Evolutionary conservation across 495 filamentous ascomycete species (phyloP).

Genomic region (Parathielavia appendiculata): DNA sequence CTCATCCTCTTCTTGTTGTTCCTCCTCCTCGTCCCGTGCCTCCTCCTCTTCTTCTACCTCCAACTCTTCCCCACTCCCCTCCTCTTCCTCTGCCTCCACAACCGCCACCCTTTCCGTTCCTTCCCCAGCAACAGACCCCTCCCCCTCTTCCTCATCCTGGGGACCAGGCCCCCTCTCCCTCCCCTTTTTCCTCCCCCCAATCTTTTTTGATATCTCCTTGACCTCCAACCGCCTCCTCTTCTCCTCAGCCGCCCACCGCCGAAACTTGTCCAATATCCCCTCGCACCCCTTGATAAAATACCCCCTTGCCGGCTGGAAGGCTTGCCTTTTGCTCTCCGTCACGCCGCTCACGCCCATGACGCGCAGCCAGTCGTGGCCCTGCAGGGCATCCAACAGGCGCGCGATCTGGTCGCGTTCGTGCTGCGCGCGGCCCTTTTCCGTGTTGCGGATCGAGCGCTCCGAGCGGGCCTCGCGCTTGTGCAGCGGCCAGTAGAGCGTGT

Average conservation of each 20-base stretch:
- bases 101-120: slow-evolving; percentile 53
- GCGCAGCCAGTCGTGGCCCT: slow-evolving; percentile 88
- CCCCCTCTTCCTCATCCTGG: slow-evolving; percentile 59
- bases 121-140: slow-evolving; percentile 74
- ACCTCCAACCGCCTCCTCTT: slow-evolving; percentile 68
- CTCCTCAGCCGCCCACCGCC: slow-evolving; percentile 83
- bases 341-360: slow-evolving; percentile 87
- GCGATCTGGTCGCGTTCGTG: slow-evolving; percentile 88
- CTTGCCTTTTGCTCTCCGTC: slow-evolving; percentile 74
- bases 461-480: slow-evolving; percentile 78
- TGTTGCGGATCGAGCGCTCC: slow-evolving; percentile 89
- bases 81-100: slow-evolving; percentile 54
- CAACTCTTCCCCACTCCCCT: slow-evolving; percentile 46
- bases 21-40: slow-evolving; percentile 23
- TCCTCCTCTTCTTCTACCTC: slow-evolving; percentile 26
- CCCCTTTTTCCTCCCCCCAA: slow-evolving; percentile 22
- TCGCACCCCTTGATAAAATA: slow-evolving; percentile 78
- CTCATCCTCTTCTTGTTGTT: slow-evolving; percentile 30
- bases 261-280: slow-evolving; percentile 78
- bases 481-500: slow-evolving; percentile 59
- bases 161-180: slow-evolving; percentile 55
- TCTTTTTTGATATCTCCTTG: slow-evolving; percentile 42
- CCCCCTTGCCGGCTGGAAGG: slow-evolving; percentile 77
- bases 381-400: slow-evolving; percentile 76
- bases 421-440: slow-evolving; percentile 84